Base-by-base conservation (phyloP, 345 rosid species). In the Rhodomyrtus tomentosa region DNA sequence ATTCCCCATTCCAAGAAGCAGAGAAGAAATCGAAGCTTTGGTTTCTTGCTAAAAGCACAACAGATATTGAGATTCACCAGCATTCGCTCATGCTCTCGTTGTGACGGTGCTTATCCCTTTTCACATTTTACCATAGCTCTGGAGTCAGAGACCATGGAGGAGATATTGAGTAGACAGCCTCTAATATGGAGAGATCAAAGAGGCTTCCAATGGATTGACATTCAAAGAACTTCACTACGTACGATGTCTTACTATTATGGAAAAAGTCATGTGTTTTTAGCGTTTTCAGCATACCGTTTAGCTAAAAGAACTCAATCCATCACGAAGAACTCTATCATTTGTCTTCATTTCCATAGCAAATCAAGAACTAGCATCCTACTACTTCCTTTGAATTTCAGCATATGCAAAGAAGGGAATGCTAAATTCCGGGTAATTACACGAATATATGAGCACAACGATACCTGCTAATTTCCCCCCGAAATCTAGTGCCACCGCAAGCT, bases 401-500 rank as follows among this genome's bases (percentile, higher is more conserved):
- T 8, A 14, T 36, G 82, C 59, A 42, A 80, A 29, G 49, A 21
- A 55, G 6, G 8, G 16, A 15, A 81, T 29, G 32, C 27, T 6
- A 32, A 53, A 21, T 53, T 83, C 81, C 21, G 10, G 32, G 27
- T 49, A 82, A 82, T 79, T 27, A 27, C 29, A 68, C 86, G 50
- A 55, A 55, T 22, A 22, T 4, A 4, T 20, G 79, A 32, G 79
- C 25, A 18, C 79, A 32, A 42, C 88, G 42, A 49, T 72, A 93
- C 94, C 95, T 91, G 87, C 91, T 84, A 93, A 76, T 85, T 88
- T 85, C 68, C 88, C 89, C 3, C 88, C 91, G 10, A 90, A 91
- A 5, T 89, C 91, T 49, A 91, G 73, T n/a, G 85, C 86, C 49
- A 88, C 82, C 2, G 93, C 93, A 24, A 91, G 88, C 87, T 86